Base-by-base conservation (phyloP, 164 flowering plant genomes). In the Nymphaea thermarum region DNA sequence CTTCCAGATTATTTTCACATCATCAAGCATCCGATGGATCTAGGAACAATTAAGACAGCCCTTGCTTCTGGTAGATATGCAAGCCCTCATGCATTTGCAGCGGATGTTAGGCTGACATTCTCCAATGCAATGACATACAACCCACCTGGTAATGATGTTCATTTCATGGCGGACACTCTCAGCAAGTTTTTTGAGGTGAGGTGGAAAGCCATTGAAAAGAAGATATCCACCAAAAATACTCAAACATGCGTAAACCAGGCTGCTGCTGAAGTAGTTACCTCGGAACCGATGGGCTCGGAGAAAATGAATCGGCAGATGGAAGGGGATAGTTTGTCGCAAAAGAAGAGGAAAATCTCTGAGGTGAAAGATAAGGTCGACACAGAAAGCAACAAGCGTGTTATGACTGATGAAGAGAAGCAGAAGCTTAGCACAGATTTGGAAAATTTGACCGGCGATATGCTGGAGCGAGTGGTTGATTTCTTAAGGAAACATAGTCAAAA, bases 1-100 rank as follows among this genome's bases (percentile, higher is more conserved):
- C 83, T 91, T 75, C 97, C 93, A 2, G 97, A 91, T 73, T 91
- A 91, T 75, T 81, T 76, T 42, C 79, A 65, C 55, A 78, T 90
- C 63, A 90, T 88, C 61, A 88, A 83, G 80, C 85, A 85, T 68
- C 97, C 97, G 6, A 90, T 90, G 94, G 97, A 90, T 80, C 76
- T 90, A 66, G 94, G 94, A 17, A 88, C 97, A 3, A 72, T 90
- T 57, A 84, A 83, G 70, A 72, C 66, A 18, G 87, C 81, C 74
- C 6, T 88, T 14, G 57, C 62, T 65, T 73, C 88, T 0, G 84
- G 86, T 44, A 66, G 66, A n/a, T 91, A 91, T 70, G 67, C 82
- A 1, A 77, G 72, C 69, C 87, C 91, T 2, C 42, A 70, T 70
- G 88, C 43, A 12, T 91, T 87, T 83, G 83, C 78, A 67, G 85